Base-by-base conservation (phyloP, 116 monocot species). In the Iris pallida region DNA sequence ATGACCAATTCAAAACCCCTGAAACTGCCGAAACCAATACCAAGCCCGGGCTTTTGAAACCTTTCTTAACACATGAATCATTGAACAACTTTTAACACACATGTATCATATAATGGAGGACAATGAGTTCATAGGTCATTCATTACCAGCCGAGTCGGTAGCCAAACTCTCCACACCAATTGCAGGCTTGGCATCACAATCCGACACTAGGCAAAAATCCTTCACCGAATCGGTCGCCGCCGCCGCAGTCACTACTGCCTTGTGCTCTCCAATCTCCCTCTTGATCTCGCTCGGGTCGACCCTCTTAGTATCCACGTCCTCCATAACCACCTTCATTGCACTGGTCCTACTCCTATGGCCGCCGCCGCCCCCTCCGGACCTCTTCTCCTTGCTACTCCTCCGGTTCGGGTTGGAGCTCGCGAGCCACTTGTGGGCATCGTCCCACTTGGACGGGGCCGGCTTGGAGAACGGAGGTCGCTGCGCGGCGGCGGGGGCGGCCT, bases 371-470 rank as follows among this genome's bases (percentile, higher is more conserved):
- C 12, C 68, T 19, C n/a, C n/a, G n/a, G n/a, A n/a, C 77, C 73
- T 89, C 86, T 71, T 86, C 16, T 46, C 45, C 47, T 18, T 63
- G 2, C 45, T 17, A 63, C 7, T 46, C 19, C 82, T 71, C n/a
- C n/a, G n/a, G 63, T 65, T 91, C 42, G 84, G 69, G 1, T 76
- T 91, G 0, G 95, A 91, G 82, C 95, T 95, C 1, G 95, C 88
- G 4, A 95, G 91, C 95, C 95, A 95, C 75, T 95, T 95, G 75
- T 95, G 83, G 6, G 95, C 95, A 45, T 95, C 88, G 14, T 90
- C 95, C 95, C 95, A 95, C 64, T 95, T 95, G 3, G 95, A 95
- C 0, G 95, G 95, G 6, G 88, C 78, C 7, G 92, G 81, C 63
- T 83, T 86, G 8, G 91, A 79, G 68, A 83, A 88, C 8, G 76